A percentile compares a stretch with the other conserved stretches of the same genome.
These are phyloP conservation scores for Spizellomyces sp. DNA, from an alignment of 192 early-diverging fungal species.

Conservation along the genomic window DNA sequence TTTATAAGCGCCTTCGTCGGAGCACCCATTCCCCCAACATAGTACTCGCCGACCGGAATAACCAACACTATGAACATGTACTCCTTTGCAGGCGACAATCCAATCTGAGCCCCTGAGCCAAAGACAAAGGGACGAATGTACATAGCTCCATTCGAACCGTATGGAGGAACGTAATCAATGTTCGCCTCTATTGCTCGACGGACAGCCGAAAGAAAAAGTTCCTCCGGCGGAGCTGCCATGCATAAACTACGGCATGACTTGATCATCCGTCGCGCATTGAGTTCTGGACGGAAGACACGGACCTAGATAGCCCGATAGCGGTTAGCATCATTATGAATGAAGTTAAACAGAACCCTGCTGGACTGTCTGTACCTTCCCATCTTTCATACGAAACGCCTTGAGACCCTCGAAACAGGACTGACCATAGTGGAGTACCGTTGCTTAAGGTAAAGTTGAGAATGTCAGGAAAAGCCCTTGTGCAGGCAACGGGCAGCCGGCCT, in stretches of 20 bases:
- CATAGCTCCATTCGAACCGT: conserved; percentile 64
- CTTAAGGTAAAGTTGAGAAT: conserved; percentile 17
- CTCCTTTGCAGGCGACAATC: conserved; percentile 54
- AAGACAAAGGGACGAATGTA: conserved; percentile 75
- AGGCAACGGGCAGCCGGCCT: not conserved
- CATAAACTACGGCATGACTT: conserved; percentile 54
- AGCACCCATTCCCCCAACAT: conserved; percentile 48
- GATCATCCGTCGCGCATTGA: conserved; percentile 65
- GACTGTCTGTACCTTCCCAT: conserved; percentile 50
- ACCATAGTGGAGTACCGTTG: conserved; percentile 73
- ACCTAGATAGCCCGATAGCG: conserved; percentile 22
- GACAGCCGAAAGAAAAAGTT: conserved; percentile 66
- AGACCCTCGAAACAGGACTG: conserved; percentile 81
- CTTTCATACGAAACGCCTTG: conserved; percentile 72
- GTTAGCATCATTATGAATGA: not conserved
- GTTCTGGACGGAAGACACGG: conserved; percentile 71
- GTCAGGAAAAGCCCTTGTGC: not conserved
- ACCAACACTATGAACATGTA: conserved; percentile 66
- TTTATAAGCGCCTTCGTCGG: conserved; percentile 69
- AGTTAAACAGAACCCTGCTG: not conserved
- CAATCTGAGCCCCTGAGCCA: conserved; percentile 68
- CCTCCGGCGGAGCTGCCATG: conserved; percentile 63
- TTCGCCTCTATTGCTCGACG: conserved; percentile 60
- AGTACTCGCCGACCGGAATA: conserved; percentile 66
- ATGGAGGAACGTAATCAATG: conserved; percentile 75